Base-by-base conservation (phyloP, 306 rosid species). In the Fagus sylvatica region DNA sequence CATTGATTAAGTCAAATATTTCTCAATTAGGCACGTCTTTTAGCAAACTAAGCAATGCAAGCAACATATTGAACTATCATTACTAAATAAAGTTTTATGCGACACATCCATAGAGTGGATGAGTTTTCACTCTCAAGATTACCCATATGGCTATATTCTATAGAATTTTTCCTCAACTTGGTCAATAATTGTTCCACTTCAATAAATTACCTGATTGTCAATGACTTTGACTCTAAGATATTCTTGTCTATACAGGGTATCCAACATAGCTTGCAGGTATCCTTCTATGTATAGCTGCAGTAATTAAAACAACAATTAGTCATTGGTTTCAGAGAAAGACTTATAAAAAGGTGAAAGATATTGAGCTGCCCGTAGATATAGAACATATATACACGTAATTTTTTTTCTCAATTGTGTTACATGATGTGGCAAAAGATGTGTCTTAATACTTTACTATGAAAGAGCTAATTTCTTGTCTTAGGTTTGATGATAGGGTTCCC, bases 221-320 rank as follows among this genome's bases (percentile, higher is more conserved):
- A 89, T 76, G 77, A 91, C 98, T 81, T 92, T 88, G 84, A 92
- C 98, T 80, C 98, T 82, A 74, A 95, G 91, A 78, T 90, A 95
- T 78, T 92, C 98, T 85, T 95, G 98, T 86, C 91, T 88, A 76
- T 86, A 95, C 79, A 91, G 72, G 40, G 98, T 81, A 80, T 95
- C 98, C 93, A 92, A 85, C 98, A 92, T 92, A 72, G 98, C 98
- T 89, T 95, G 98, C 80, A 95, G 87, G 87, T 95, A 95, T 76
- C 98, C 98, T 92, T 95, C 98, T 82, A 95, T 87, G 70, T 92
- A 95, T 69, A 92, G 82, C 98, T 95, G 97, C 88, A 89, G 75
- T 73, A 73, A 70, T 57, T 43, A 74, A 84, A 83, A 85, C 42
- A 77, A 79, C 49, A 79, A 72, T 88, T 40, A 84, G 74, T 68